These are phyloP conservation scores for Ogataea salicorniae DNA, from an alignment of 805 yeast species.

Conservation along the genomic window DNA sequence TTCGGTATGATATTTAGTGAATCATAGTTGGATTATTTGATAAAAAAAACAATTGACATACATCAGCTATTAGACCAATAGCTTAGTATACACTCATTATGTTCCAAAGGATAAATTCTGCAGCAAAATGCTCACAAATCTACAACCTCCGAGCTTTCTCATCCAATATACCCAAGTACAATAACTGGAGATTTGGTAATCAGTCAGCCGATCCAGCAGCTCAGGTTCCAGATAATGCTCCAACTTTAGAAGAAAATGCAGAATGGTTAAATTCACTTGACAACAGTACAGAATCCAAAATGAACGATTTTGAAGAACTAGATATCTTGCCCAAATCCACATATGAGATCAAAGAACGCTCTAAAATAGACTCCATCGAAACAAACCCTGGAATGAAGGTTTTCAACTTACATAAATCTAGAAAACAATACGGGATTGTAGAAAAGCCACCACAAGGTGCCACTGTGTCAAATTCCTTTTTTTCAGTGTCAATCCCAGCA, in stretches of 20 bases:
- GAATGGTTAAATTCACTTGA: conserved; percentile 25
- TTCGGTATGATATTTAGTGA: too few species aligned
- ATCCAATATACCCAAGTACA: too few species aligned
- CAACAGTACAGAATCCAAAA: background rate
- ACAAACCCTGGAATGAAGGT: conserved; percentile 10
- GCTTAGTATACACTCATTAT: too few species aligned
- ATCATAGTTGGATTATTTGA: too few species aligned
- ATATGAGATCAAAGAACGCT: conserved; percentile 14
- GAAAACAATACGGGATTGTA: conserved; percentile 11
- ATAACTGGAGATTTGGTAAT: too few species aligned
- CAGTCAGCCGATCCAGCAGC: background rate
- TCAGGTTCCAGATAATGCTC: conserved; percentile 32
- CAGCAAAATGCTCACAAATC: too few species aligned
- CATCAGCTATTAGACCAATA: too few species aligned
- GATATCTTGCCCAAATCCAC: conserved; percentile 17
- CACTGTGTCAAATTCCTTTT: conserved; percentile 15
- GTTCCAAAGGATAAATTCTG: too few species aligned
- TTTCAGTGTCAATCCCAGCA: conserved; percentile 27
- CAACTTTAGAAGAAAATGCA: conserved; percentile 28
- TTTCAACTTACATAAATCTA: conserved; percentile 10
- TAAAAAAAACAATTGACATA: too few species aligned
- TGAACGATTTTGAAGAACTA: conserved; percentile 2
- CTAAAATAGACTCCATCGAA: conserved; percentile 19
- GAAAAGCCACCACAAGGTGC: conserved; percentile 6
- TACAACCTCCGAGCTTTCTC: too few species aligned